phyloP scores from a whole-genome alignment of 2,329 filamentous ascomycete species.

The Incumbomyces lentus region DNA sequence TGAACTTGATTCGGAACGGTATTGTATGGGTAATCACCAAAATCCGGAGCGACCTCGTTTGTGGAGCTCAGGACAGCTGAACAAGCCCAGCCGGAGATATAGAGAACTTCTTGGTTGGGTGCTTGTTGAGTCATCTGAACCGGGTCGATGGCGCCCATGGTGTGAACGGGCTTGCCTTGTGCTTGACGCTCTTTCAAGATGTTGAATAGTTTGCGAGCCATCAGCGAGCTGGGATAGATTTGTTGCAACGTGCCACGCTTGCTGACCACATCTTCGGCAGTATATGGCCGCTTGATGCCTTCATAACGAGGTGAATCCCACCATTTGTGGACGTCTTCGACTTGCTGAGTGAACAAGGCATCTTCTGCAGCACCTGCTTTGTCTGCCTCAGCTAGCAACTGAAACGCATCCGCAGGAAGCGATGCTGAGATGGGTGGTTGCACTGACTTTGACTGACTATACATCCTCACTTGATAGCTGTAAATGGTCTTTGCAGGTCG shows the following conservation, averaged over 20 bases:
- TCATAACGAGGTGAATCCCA: slow-evolving; percentile 77
- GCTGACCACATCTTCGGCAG: slow-evolving; percentile 79
- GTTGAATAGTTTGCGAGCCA: slow-evolving; percentile 91
- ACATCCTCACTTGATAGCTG: background rate
- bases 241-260: slow-evolving; percentile 84
- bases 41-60: slow-evolving; percentile 95
- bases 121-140: slow-evolving; percentile 99
- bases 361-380: slow-evolving; percentile 78
- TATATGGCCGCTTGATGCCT: slow-evolving; percentile 86
- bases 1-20: slow-evolving; percentile 98
- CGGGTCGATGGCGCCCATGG: slow-evolving; percentile 97
- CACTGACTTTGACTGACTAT: slow-evolving; percentile 37
- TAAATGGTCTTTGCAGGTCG: background rate
- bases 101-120: slow-evolving; percentile 87
- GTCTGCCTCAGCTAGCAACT: slow-evolving; percentile 65
- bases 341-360: slow-evolving; percentile 69
- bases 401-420: slow-evolving; percentile 67
- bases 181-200: slow-evolving; percentile 67
- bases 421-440: slow-evolving; percentile 51
- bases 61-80: slow-evolving; percentile 85
- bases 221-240: slow-evolving; percentile 81
- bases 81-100: slow-evolving; percentile 95
- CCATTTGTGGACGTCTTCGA: slow-evolving; percentile 80
- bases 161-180: slow-evolving; percentile 81
- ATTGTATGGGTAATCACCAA: slow-evolving; percentile 98